Percentiles rank a stretch among this genome's conserved stretches.
phyloP scores from a whole-genome alignment of 2,329 filamentous ascomycete species.

The Aspergillus tubingensis region DNA sequence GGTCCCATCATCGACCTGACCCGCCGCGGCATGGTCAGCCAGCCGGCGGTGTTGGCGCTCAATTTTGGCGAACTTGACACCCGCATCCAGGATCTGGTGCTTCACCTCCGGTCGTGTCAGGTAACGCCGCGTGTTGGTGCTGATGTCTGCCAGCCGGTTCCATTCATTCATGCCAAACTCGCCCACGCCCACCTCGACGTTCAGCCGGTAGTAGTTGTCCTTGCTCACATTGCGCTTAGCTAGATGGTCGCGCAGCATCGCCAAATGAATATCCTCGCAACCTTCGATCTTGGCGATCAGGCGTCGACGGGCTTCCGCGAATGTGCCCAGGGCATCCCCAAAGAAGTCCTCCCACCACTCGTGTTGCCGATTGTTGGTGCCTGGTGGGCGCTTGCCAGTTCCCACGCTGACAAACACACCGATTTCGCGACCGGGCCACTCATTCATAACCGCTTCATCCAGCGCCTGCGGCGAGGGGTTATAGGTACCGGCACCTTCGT shows the following conservation, averaged over 20 bases:
- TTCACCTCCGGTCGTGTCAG: conserved; percentile 73
- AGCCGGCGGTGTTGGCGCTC: conserved; percentile 72
- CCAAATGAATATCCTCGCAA: conserved; percentile 86
- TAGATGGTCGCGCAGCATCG: conserved; percentile 79
- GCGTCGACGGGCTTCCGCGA: conserved; percentile 81
- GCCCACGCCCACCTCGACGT: conserved; percentile 92
- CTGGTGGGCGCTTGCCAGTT: conserved; percentile 81
- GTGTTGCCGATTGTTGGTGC: conserved; percentile 67
- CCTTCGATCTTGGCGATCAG: conserved; percentile 92
- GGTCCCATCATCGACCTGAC: conserved; percentile 29
- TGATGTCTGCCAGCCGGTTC: conserved; percentile 91
- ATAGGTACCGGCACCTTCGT: conserved; percentile 88
- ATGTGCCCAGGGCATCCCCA: conserved; percentile 71
- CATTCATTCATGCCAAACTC: conserved; percentile 99
- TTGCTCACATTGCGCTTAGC: conserved; percentile 75
- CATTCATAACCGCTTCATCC: conserved; percentile 87
- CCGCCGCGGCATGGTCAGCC: conserved; percentile 51
- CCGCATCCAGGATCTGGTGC: conserved; percentile 72
- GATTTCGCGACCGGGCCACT: conserved; percentile 92
- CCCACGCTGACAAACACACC: conserved; percentile 91
- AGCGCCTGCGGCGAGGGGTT: conserved; percentile 84
- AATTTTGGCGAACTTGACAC: conserved; percentile 81
- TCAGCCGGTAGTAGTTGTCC: conserved; percentile 94
- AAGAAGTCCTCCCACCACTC: conserved; percentile 92
- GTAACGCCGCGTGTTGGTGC: conserved; percentile 85